These are phyloP conservation scores for Jamesozyma jinghongensis DNA, from an alignment of 805 yeast genomes.

Conservation along the genomic window DNA sequence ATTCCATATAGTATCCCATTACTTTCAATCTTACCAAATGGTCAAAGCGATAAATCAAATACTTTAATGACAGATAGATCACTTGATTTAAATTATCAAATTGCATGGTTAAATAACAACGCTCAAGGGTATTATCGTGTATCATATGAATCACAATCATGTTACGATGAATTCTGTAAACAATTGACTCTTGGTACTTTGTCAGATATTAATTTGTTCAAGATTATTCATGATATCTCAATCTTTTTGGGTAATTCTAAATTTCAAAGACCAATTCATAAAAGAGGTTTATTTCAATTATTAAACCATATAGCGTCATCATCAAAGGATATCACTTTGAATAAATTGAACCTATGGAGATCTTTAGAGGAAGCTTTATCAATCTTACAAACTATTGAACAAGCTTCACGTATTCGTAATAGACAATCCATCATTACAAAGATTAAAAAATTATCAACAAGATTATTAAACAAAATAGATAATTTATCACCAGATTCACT, in stretches of 20 bases:
- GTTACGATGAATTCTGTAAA: constrained; percentile 22
- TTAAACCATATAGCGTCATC: constrained; percentile 10
- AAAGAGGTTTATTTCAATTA: constrained; percentile 24
- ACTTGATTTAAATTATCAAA: constrained; percentile 11
- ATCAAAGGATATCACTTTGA: neutral
- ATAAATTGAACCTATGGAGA: constrained; percentile 11
- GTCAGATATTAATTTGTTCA: constrained; percentile 22
- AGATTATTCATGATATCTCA: constrained; percentile 30
- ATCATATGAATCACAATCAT: constrained; percentile 32
- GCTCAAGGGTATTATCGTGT: constrained; percentile 40
- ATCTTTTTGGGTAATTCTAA: constrained; percentile 24
- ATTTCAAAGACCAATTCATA: constrained; percentile 20
- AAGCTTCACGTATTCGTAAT: constrained; percentile 6
- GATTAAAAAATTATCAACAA: neutral
- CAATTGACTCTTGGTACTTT: constrained; percentile 15
- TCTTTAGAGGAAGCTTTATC: constrained; percentile 25
- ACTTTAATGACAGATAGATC: constrained; percentile 26
- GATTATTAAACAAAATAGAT: constrained; percentile 1
- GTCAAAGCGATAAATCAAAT: constrained; percentile 14
- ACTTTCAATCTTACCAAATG: constrained; percentile 14
- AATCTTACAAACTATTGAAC: constrained; percentile 17
- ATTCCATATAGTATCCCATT: constrained; percentile 57
- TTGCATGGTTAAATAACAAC: constrained; percentile 17
- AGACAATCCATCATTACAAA: constrained; percentile 3
- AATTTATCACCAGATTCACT: neutral